Conservation (phyloP, 305 asterid genomes). For the Fraxinus latifolia region DNA sequence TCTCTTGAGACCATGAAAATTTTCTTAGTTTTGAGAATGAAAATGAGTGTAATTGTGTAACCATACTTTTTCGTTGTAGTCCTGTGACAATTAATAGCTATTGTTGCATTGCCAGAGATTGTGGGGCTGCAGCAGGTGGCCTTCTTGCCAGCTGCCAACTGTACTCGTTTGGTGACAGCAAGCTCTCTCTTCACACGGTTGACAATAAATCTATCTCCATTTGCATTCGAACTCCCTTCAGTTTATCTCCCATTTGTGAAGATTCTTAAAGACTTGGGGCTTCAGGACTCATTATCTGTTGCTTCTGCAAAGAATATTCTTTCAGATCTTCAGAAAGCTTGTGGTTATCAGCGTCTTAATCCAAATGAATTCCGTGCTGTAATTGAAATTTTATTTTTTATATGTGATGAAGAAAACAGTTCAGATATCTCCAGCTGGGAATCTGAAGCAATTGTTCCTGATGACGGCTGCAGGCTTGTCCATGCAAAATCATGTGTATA, state of each 20-base stretch:
- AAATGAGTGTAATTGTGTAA: background rate
- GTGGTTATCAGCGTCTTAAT: constrained; percentile 88
- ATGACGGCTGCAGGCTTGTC: constrained; percentile 90
- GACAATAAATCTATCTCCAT: constrained; percentile 89
- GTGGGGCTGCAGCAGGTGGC: constrained; percentile 70
- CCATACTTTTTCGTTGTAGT: constrained; percentile 16
- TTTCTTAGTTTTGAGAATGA: background rate
- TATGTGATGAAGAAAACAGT: constrained; percentile 56
- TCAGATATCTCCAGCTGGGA: constrained; percentile 56
- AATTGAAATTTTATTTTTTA: constrained; percentile 64
- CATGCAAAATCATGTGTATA: constrained; percentile 79
- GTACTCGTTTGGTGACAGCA: constrained; percentile 88
- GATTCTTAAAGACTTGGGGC: constrained; percentile 78
- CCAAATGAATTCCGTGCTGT: constrained; percentile 96
- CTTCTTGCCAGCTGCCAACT: constrained; percentile 91
- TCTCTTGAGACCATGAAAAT: background rate
- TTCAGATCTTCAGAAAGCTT: constrained; percentile 69
- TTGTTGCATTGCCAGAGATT: constrained; percentile 47
- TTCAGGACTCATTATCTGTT: constrained; percentile 70
- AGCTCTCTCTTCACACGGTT: constrained; percentile 83
- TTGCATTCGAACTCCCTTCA: constrained; percentile 90
- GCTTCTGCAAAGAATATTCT: constrained; percentile 76
- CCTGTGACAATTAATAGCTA: constrained; percentile 8
- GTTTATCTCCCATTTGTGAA: constrained; percentile 73
- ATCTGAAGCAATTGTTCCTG: constrained; percentile 81